Evolutionary conservation across 371 early-diverging fungal genomes (phyloP).

Genomic region (Mortierella sp.): DNA sequence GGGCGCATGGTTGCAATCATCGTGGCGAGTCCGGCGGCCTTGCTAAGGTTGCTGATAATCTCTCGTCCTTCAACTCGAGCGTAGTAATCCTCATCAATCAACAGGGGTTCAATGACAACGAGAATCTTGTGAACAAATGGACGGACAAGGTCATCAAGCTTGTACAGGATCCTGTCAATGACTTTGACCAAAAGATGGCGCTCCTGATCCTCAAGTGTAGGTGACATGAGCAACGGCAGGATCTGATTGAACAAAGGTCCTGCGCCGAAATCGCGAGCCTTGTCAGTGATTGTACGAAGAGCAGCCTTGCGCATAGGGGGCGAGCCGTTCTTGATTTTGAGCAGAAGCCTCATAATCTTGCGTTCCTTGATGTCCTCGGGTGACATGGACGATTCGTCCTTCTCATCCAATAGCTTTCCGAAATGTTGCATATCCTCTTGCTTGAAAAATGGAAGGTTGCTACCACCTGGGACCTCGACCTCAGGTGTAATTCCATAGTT

Average conservation of each 20-base stretch:
- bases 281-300: slow-evolving; percentile 94
- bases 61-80: slow-evolving; percentile 98
- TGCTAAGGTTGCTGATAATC: slow-evolving; percentile 95
- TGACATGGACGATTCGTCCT: slow-evolving; percentile 85
- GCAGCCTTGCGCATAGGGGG: slow-evolving; percentile 95
- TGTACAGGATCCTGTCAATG: slow-evolving; percentile 95
- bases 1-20: slow-evolving; percentile 99
- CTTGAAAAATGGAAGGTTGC: slow-evolving; percentile 92
- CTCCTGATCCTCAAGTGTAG: slow-evolving; percentile 97
- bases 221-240: slow-evolving; percentile 95
- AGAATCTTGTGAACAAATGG: slow-evolving; percentile 98
- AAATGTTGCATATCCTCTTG: slow-evolving; percentile 97
- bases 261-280: slow-evolving; percentile 95
- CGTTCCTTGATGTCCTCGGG: slow-evolving; percentile 94
- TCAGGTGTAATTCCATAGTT: slow-evolving; percentile 80
- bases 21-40: slow-evolving; percentile 97
- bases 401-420: slow-evolving; percentile 88
- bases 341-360: slow-evolving; percentile 93
- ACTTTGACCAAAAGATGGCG: slow-evolving; percentile 97
- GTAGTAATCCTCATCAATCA: slow-evolving; percentile 98
- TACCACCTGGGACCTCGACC: slow-evolving; percentile 93
- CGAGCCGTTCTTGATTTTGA: slow-evolving; percentile 98
- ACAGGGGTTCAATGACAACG: slow-evolving; percentile 96
- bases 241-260: slow-evolving; percentile 97
- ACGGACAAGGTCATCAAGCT: slow-evolving; percentile 94